A percentile compares a stretch with the other conserved stretches of the same genome.
Evolutionary conservation across 2,329 filamentous ascomycete genomes (phyloP).

Genomic region (Botrytis tulipae): DNA sequence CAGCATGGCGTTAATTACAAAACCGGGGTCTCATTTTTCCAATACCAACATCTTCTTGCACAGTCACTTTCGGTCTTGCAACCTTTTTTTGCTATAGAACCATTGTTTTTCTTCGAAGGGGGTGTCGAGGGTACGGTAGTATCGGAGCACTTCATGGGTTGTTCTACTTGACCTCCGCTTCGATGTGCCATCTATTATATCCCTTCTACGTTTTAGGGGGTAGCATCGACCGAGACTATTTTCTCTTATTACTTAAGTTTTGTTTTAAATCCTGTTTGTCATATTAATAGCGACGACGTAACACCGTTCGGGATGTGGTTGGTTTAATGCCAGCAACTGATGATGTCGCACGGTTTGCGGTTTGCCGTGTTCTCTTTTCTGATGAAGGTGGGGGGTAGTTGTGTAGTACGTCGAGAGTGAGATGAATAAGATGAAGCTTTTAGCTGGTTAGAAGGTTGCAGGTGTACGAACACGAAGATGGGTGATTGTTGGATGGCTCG

Average conservation of each 20-base stretch:
- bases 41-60: slow-evolving; percentile 36
- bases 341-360: slow-evolving; percentile 17
- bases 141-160: slow-evolving; percentile 14
- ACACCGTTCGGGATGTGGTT: slow-evolving; percentile 20
- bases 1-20: slow-evolving; percentile 37
- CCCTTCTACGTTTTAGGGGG: slow-evolving; percentile 19
- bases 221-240: slow-evolving; percentile 9
- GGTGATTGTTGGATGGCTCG: slow-evolving; percentile 15
- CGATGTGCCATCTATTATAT: slow-evolving; percentile 32
- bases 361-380: slow-evolving; percentile 13
- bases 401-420: neutral
- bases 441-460: neutral
- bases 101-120: slow-evolving; percentile 25
- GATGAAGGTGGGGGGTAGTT: slow-evolving; percentile 3
- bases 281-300: slow-evolving; percentile 30
- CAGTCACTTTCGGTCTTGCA: slow-evolving; percentile 23
- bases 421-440: slow-evolving; percentile 17
- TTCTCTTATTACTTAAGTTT: slow-evolving; percentile 19
- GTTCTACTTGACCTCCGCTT: slow-evolving; percentile 26
- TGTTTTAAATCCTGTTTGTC: slow-evolving; percentile 22
- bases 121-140: slow-evolving; percentile 6
- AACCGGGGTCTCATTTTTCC: slow-evolving; percentile 36
- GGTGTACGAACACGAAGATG: slow-evolving; percentile 5
- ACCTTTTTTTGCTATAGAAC: slow-evolving; percentile 28
- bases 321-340: slow-evolving; percentile 17